These are phyloP conservation scores for Trichophyton schoenleinii DNA, from an alignment of 2,329 filamentous ascomycete genomes.

Conservation along the genomic window DNA sequence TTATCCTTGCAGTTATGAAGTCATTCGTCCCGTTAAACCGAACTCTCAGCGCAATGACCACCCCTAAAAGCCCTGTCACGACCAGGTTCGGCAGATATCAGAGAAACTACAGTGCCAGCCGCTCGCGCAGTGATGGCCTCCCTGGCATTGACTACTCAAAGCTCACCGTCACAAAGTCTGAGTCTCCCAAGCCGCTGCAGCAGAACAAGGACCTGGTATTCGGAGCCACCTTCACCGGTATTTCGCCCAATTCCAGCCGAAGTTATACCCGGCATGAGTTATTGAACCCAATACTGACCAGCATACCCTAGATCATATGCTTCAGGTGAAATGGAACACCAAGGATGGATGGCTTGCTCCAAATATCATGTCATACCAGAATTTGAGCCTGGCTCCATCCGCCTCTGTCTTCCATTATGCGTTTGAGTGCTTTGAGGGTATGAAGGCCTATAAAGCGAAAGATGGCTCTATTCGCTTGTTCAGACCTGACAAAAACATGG, in stretches of 20 bases:
- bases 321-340: conserved; percentile 84
- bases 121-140: conserved; percentile 28
- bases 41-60: conserved; percentile 6
- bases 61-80: conserved; percentile 1
- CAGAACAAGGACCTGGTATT: conserved; percentile 78
- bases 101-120: conserved; percentile 34
- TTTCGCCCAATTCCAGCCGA: conserved; percentile 8
- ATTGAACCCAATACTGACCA: not conserved
- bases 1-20: conserved; percentile 6
- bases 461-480: conserved; percentile 71
- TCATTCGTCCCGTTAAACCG: conserved; percentile 4
- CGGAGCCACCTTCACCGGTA: conserved; percentile 81
- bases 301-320: conserved; percentile 73
- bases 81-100: conserved; percentile 20
- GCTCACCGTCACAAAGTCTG: conserved; percentile 62
- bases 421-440: conserved; percentile 95
- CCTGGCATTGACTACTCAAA: conserved; percentile 64
- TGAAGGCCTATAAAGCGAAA: conserved; percentile 96
- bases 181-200: conserved; percentile 58
- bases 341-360: conserved; percentile 71
- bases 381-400: conserved; percentile 88
- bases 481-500: conserved; percentile 94
- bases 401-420: conserved; percentile 98
- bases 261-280: not conserved
- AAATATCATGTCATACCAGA: conserved; percentile 85